A percentile compares a stretch with the other conserved stretches of the same genome.
phyloP scores from a whole-genome alignment of 805 yeast species.

The Candida multigemmis region DNA sequence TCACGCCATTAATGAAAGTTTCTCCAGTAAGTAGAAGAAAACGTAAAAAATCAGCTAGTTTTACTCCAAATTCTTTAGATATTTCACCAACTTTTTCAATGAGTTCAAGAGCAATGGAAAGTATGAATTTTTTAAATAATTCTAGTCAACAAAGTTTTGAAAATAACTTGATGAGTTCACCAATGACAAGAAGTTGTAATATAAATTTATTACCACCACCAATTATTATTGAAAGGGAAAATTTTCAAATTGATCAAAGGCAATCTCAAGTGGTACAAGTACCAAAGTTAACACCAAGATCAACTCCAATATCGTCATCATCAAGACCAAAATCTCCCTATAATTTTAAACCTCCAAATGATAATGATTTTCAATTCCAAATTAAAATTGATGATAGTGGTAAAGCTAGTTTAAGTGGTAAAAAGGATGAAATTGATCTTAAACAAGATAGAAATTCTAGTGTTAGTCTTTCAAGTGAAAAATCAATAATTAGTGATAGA shows the following conservation, averaged over 20 bases:
- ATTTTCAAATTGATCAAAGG: background rate
- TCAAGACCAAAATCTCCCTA: background rate
- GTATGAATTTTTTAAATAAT: too few relatives aligned
- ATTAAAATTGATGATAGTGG: slow-evolving; percentile 33
- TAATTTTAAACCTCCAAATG: background rate
- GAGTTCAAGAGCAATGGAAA: too few relatives aligned
- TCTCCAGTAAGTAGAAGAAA: too few relatives aligned
- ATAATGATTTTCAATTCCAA: slow-evolving; percentile 19
- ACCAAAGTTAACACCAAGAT: background rate
- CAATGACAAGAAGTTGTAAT: too few relatives aligned
- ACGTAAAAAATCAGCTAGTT: too few relatives aligned
- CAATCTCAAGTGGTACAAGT: background rate
- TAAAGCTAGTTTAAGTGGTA: slow-evolving; percentile 24
- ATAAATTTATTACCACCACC: slow-evolving; percentile 6
- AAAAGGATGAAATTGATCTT: slow-evolving; percentile 1
- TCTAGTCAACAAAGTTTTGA: too few relatives aligned
- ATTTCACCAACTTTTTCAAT: slow-evolving; percentile 3
- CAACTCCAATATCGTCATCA: slow-evolving; percentile 1
- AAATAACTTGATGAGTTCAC: too few relatives aligned
- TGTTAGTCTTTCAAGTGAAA: too few relatives aligned
- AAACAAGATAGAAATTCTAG: too few relatives aligned
- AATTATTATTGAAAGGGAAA: slow-evolving; percentile 1
- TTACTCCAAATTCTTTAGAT: too few relatives aligned
- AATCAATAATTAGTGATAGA: too few relatives aligned
- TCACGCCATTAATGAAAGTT: slow-evolving; percentile 36